These are phyloP conservation scores for Ulota crispa DNA, from an alignment of 225 moss, liverwort and hornwort genomes.

Conservation along the genomic window DNA sequence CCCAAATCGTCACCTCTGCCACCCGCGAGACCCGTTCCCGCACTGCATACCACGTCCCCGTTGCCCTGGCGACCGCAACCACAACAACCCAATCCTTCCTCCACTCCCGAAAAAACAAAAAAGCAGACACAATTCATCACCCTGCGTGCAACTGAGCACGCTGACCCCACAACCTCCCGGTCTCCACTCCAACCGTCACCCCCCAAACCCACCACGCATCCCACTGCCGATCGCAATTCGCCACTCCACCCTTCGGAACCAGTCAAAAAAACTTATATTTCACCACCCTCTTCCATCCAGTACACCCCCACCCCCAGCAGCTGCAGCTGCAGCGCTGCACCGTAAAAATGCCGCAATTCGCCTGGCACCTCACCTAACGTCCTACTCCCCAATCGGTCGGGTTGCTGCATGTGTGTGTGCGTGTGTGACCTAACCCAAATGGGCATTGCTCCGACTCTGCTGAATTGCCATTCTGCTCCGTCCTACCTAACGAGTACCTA, in stretches of 20 bases:
- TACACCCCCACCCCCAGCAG: neutral
- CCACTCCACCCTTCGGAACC: neutral
- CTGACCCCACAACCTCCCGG: neutral
- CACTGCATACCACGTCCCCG: neutral
- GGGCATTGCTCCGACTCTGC: neutral
- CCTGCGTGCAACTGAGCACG: neutral
- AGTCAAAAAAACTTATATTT: slow-evolving; percentile 12
- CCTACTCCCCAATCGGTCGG: neutral
- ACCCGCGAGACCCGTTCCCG: neutral
- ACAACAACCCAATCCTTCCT: neutral
- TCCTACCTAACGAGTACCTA: neutral
- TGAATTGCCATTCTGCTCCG: neutral
- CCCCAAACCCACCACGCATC: neutral
- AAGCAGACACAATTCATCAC: neutral
- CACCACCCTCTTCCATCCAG: slow-evolving; percentile 9
- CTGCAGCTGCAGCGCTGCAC: neutral
- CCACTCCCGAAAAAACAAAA: neutral
- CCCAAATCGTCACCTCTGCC: neutral
- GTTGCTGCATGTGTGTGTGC: neutral
- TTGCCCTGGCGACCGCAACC: neutral
- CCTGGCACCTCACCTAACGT: neutral
- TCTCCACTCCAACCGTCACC: neutral
- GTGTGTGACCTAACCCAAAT: slow-evolving; percentile 15
- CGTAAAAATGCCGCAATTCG: slow-evolving; percentile 3
- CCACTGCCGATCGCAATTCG: neutral